Conservation (phyloP, 257 asterid species). For the Cinchona pubescens region DNA sequence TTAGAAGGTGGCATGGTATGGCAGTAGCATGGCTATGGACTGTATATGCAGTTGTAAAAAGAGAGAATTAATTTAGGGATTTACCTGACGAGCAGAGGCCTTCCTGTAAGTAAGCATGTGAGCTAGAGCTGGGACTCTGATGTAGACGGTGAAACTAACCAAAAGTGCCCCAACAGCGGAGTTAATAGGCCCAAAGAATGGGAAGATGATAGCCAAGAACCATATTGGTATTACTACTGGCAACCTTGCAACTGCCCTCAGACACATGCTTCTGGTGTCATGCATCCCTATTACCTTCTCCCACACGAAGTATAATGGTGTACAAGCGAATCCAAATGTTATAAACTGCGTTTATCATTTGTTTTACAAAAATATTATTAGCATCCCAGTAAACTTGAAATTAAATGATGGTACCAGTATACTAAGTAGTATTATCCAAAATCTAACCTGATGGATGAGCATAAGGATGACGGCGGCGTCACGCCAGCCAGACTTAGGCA, state of each 20-base stretch:
- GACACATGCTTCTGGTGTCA: slow-evolving; percentile 71
- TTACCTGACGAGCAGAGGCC: slow-evolving; percentile 83
- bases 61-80: too few species aligned
- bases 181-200: slow-evolving; percentile 90
- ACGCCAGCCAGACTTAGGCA: slow-evolving; percentile 67
- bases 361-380: neutral
- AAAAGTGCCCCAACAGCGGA: slow-evolving; percentile 93
- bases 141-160: slow-evolving; percentile 92
- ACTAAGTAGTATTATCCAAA: neutral
- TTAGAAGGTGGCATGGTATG: too few species aligned
- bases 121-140: slow-evolving; percentile 80
- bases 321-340: slow-evolving; percentile 91
- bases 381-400: neutral
- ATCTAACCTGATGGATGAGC: slow-evolving; percentile 88
- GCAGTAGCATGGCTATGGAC: too few species aligned
- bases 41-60: too few species aligned
- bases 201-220: slow-evolving; percentile 94
- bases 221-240: slow-evolving; percentile 93
- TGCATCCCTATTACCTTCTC: slow-evolving; percentile 97
- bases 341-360: slow-evolving; percentile 48
- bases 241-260: slow-evolving; percentile 79
- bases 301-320: slow-evolving; percentile 94
- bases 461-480: slow-evolving; percentile 85
- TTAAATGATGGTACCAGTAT: neutral
- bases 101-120: slow-evolving; percentile 87